Conservation (phyloP, 768 basidiomycete species). For the Rhodotorula graminis region DNA sequence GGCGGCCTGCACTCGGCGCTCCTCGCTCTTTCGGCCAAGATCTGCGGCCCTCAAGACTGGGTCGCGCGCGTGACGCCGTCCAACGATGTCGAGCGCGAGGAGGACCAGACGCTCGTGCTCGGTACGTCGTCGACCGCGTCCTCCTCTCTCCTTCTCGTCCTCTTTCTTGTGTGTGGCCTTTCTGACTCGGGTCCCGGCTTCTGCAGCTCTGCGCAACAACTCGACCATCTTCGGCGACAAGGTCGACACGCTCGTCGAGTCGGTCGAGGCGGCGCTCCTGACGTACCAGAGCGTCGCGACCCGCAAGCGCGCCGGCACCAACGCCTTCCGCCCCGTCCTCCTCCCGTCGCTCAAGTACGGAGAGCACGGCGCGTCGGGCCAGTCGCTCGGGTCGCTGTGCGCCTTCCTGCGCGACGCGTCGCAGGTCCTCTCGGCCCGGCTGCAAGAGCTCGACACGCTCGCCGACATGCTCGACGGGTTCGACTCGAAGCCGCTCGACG, state of each 20-base stretch:
- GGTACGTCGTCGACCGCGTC: slow-evolving; percentile 49
- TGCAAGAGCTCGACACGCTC: slow-evolving; percentile 56
- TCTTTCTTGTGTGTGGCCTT: neutral
- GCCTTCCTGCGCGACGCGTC: slow-evolving; percentile 54
- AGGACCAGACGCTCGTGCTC: slow-evolving; percentile 56
- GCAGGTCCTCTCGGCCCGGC: slow-evolving; percentile 20
- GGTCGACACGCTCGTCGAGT: slow-evolving; percentile 32
- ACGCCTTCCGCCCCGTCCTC: slow-evolving; percentile 37
- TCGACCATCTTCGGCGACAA: slow-evolving; percentile 24
- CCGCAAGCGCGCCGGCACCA: slow-evolving; percentile 28
- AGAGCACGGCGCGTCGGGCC: slow-evolving; percentile 20
- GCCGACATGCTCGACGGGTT: slow-evolving; percentile 66
- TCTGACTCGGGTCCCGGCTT: too few species aligned
- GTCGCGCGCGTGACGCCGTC: slow-evolving; percentile 59
- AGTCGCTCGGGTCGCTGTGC: slow-evolving; percentile 54
- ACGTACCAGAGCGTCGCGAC: slow-evolving; percentile 45
- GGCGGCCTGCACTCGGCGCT: slow-evolving; percentile 79
- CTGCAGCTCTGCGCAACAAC: slow-evolving; percentile 10
- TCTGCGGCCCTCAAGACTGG: slow-evolving; percentile 61
- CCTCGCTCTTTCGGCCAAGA: slow-evolving; percentile 66
- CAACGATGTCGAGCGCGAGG: slow-evolving; percentile 62
- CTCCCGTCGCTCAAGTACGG: slow-evolving; percentile 27
- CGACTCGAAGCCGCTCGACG: slow-evolving; percentile 66
- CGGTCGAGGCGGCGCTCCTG: slow-evolving; percentile 34
- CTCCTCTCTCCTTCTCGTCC: neutral